phyloP scores from a whole-genome alignment of 1,284 basidiomycete genomes.

The Taiwanofungus camphoratus region DNA sequence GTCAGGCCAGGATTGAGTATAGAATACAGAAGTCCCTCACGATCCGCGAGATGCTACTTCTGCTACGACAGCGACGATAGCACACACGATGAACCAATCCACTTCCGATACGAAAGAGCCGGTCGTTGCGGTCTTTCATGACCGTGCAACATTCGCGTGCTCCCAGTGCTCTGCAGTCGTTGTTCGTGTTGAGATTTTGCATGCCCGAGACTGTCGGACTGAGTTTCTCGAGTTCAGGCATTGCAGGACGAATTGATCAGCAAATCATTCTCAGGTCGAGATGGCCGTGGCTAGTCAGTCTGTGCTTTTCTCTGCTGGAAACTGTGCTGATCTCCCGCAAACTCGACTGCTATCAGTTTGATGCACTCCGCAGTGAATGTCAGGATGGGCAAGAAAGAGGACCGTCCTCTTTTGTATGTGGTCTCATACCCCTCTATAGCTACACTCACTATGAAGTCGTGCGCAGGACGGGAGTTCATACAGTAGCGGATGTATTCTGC shows the following conservation, averaged over 20 bases:
- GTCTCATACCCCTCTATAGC: background rate
- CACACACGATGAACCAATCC: too few relatives aligned
- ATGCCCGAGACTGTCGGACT: background rate
- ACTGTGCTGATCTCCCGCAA: background rate
- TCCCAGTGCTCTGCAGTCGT: conserved; percentile 60
- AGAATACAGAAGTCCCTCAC: too few relatives aligned
- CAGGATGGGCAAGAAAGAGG: conserved; percentile 69
- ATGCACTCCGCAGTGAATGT: conserved; percentile 77
- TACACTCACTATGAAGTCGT: too few relatives aligned
- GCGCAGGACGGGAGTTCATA: conserved; percentile 80
- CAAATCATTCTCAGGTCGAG: conserved; percentile 80
- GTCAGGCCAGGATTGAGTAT: too few relatives aligned
- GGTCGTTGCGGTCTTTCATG: conserved; percentile 35
- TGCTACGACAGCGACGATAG: too few relatives aligned
- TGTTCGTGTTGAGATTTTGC: conserved; percentile 33
- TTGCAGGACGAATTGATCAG: conserved; percentile 85
- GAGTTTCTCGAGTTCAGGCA: conserved; percentile 38
- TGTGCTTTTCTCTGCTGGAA: background rate
- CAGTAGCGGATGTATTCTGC: conserved; percentile 77
- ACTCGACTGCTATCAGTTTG: conserved; percentile 39
- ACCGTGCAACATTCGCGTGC: conserved; percentile 58
- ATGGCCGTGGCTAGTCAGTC: conserved; percentile 76
- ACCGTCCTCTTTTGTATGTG: conserved; percentile 68
- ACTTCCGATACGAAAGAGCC: background rate
- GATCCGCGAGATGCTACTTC: too few relatives aligned